Evolutionary conservation across 164 flowering plant genomes (phyloP), one percentile per base, ranked within the genome.

Genomic region (Chimonanthus praecox): DNA sequence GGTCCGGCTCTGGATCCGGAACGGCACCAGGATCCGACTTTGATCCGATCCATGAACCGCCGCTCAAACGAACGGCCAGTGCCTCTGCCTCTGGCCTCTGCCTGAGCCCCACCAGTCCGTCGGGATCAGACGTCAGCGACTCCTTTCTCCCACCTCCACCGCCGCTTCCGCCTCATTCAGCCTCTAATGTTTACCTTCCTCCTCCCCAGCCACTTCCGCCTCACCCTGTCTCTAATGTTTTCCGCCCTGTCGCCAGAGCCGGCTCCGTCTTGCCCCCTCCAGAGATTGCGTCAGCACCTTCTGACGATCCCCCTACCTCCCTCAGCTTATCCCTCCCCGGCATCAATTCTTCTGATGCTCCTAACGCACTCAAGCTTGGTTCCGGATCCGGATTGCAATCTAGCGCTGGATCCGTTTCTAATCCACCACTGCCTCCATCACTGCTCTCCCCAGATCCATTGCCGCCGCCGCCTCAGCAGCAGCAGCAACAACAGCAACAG

Each of bases 41-140:
- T 43, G 87, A 33, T 33, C 33, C 33, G 33, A 33, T 33, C 33
- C 33, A 33, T 1, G 33, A 33, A 33, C 33, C 47, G 70, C 85
- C 87, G 54, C 74, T 84, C 50, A 88, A 88, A 75, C 70, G 93
- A 77, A 81, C 91, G n/a, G 83, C 71, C 7, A 84, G 92, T 58
- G 82, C 80, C 5, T 65, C 68, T 1, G 71, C 73, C 4, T 83
- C 87, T 6, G 82, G 80, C 5, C 78, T 80, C 3, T 79, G 68
- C 62, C 20, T 85, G 44, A 86, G 78, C 72, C 93, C 90, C 7
- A 69, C 87, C 6, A 87, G 90, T 74, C 90, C 89, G 3, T 78
- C 89, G 33, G 90, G 89, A 64, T 89, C 96, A 11, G 94, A 88
- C n/a, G 72, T 85, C 67, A 89, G 94, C 70, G 92, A 88, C 70